Percentiles rank a stretch among this genome's conserved stretches.
These are phyloP conservation scores for Lophiotrema nucula DNA, from an alignment of 495 filamentous ascomycete species.

Conservation along the genomic window DNA sequence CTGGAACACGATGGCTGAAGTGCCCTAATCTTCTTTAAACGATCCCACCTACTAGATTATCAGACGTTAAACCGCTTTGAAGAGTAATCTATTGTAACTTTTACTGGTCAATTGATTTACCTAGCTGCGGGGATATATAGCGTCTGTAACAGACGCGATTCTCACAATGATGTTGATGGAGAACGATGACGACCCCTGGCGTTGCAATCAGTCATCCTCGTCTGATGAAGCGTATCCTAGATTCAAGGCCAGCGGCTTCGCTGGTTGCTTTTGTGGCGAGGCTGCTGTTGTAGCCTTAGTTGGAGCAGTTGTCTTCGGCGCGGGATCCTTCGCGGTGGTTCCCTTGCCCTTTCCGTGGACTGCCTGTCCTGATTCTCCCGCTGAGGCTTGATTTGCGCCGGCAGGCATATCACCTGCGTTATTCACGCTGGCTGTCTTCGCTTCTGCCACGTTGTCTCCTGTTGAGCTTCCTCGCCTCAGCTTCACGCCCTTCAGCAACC, in stretches of 20 bases:
- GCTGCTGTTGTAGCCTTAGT: background rate
- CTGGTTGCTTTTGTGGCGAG: background rate
- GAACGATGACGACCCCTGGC: background rate
- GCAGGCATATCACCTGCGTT: too few relatives aligned
- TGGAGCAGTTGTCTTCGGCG: background rate
- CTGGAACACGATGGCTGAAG: too few relatives aligned
- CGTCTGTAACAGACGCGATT: too few relatives aligned
- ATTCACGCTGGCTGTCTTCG: background rate
- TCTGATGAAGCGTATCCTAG: constrained; percentile 23
- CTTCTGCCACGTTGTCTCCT: background rate
- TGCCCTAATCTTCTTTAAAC: too few relatives aligned
- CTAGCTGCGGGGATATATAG: too few relatives aligned
- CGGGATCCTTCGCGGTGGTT: background rate
- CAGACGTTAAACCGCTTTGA: too few relatives aligned
- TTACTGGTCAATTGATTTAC: too few relatives aligned
- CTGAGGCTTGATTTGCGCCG: too few relatives aligned
- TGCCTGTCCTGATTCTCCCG: background rate
- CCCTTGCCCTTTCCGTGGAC: background rate
- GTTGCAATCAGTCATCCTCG: constrained; percentile 34
- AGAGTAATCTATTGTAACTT: too few relatives aligned
- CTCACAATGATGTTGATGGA: too few relatives aligned
- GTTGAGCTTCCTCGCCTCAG: constrained; percentile 44
- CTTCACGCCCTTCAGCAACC: constrained; percentile 55
- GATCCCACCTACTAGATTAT: too few relatives aligned
- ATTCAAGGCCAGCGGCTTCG: background rate